Base-by-base conservation (phyloP, 768 basidiomycete genomes). In the Termitomyces sp. region DNA sequence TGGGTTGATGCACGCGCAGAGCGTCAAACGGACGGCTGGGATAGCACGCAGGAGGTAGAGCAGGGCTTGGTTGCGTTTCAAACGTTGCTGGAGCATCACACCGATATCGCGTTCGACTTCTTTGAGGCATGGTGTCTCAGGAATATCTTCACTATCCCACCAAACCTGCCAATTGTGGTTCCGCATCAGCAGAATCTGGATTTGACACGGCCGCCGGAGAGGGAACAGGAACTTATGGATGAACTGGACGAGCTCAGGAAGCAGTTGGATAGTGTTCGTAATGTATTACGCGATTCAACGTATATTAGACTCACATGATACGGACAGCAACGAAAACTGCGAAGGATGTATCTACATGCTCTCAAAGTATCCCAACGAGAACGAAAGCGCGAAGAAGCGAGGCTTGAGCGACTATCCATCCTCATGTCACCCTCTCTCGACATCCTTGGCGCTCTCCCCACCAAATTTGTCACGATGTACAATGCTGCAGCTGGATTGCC, bases 101-200 rank as follows among this genome's bases (percentile, higher is more conserved):
- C 90, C 44, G 94, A 97, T 65, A 80, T 91, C 45, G 94, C 93
- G 0, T 91, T 95, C 58, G 94, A 97, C 68, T 89, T 87, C 66
- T 91, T 97, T 63, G 93, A 94, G 71, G 86, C 85, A 0, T 96
- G 94, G 93, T 86, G 84, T 11, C 69, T 94, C 65, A 76, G 92
- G 42, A 97, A 96, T 70, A 88, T 94, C 55, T 96, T 96, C 64
- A 81, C 84, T 51, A 78, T 94, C 15, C 82, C 86, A 0, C 75
- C 80, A 3, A 83, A 85, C 58, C 64, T 91, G 35, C 85, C 85
- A 0, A 72, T 92, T 33, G 83, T 92, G 14, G 77, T 85, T 4
- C 88, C 88, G 3, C 90, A 91, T 64, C 93, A 95, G 55, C 78
- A 78, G 51, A 81, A 82, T 0, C 71, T 93, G 31, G 81, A 93